Conservation (phyloP, 345 rosid species). For the Eucalyptus virginea region DNA sequence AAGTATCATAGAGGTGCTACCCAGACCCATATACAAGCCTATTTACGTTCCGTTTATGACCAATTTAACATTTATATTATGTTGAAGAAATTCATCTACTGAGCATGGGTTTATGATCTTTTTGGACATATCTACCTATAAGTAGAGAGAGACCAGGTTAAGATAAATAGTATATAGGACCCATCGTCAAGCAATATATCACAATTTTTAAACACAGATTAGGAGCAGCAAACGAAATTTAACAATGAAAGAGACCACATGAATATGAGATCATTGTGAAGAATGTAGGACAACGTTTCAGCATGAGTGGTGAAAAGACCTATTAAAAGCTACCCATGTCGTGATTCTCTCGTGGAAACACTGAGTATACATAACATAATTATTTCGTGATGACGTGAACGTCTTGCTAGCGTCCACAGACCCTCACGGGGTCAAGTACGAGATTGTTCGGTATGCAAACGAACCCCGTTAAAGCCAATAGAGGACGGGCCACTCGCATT, state of each 20-base stretch:
- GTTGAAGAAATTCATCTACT: too few species aligned
- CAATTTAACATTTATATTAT: too few species aligned
- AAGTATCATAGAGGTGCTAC: too few species aligned
- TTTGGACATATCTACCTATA: not conserved
- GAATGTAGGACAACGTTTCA: too few species aligned
- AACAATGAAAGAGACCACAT: not conserved
- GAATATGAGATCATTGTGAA: too few species aligned
- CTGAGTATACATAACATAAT: not conserved
- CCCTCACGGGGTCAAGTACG: not conserved
- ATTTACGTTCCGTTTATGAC: too few species aligned
- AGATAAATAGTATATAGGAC: not conserved
- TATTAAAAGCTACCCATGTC: not conserved
- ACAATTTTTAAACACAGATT: fast-evolving
- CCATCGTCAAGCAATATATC: fast-evolving
- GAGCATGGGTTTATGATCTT: too few species aligned
- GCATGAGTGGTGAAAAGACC: too few species aligned
- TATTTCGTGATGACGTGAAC: not conserved
- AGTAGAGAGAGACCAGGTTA: not conserved
- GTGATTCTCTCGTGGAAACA: not conserved
- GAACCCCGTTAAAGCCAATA: not conserved
- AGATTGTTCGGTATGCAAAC: not conserved
- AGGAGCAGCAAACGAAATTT: not conserved
- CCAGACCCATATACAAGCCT: too few species aligned
- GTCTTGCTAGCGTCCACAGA: not conserved
- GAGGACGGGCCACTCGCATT: not conserved